Percentiles rank a stretch among this genome's conserved stretches.
These are phyloP conservation scores for Globisporangium carolinianum DNA, from an alignment of 352 stramenopile species.

Conservation along the genomic window DNA sequence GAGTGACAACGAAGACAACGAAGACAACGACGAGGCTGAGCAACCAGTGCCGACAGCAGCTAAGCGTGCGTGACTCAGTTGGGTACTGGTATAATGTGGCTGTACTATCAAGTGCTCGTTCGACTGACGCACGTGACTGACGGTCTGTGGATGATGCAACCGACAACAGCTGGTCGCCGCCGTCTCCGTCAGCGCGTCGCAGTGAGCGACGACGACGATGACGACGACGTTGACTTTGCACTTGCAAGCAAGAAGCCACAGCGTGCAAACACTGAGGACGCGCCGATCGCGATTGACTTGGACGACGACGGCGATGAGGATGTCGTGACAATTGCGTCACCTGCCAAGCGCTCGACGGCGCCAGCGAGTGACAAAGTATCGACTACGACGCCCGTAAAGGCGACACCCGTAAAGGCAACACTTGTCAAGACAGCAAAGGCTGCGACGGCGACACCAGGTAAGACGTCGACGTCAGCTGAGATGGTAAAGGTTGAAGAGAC, in stretches of 20 bases:
- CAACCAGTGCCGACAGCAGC: constrained; percentile 12
- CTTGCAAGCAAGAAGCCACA: constrained; percentile 6
- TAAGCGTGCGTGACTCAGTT: constrained; percentile 26
- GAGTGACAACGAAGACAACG: constrained; percentile 8
- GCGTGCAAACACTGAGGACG: constrained; percentile 12
- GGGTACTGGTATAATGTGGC: too few species aligned
- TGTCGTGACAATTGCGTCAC: not conserved
- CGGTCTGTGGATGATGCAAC: not conserved
- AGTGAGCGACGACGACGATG: constrained; percentile 37
- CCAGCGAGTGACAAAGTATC: not conserved
- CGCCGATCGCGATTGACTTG: constrained; percentile 27
- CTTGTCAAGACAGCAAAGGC: not conserved
- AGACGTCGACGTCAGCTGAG: not conserved
- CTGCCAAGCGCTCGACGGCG: too few species aligned
- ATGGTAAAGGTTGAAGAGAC: not conserved
- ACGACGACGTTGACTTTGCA: constrained; percentile 31
- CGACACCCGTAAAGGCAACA: not conserved
- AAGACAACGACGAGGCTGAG: not conserved
- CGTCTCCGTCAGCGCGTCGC: constrained; percentile 51
- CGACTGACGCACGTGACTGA: not conserved
- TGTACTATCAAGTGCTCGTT: too few species aligned
- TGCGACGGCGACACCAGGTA: not conserved
- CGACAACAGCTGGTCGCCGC: constrained; percentile 32
- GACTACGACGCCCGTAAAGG: not conserved
- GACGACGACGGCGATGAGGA: constrained; percentile 5